phyloP scores from a whole-genome alignment of 352 stramenopile genomes.

The Globisporangium barbulae region DNA sequence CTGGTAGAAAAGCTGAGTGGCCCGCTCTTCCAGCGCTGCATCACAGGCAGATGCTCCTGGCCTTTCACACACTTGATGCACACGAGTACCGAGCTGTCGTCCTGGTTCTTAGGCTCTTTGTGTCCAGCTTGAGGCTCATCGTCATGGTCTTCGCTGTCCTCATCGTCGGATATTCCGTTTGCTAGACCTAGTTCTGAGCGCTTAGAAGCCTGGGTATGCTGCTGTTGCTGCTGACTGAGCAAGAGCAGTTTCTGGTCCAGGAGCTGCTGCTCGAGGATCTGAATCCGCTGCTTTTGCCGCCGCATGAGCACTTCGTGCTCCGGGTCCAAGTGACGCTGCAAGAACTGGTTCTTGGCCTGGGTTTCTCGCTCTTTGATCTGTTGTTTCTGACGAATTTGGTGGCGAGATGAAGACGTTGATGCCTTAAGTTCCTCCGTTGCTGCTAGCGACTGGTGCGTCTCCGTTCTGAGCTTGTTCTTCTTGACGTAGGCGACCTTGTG shows the following conservation, averaged over 20 bases:
- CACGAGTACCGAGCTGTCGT: conserved; percentile 5
- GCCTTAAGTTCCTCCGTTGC: background rate
- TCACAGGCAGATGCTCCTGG: conserved; percentile 6
- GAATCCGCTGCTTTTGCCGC: conserved; percentile 52
- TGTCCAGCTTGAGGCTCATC: background rate
- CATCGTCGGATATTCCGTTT: conserved; percentile 3
- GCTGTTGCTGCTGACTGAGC: conserved; percentile 22
- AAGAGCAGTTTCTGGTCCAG: conserved; percentile 51
- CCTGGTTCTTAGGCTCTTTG: background rate
- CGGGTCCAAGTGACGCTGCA: conserved; percentile 12
- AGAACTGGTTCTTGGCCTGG: conserved; percentile 6
- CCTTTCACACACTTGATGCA: conserved; percentile 20
- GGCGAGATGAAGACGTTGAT: background rate
- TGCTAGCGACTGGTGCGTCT: background rate
- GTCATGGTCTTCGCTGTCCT: background rate
- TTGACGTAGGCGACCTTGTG: conserved; percentile 4
- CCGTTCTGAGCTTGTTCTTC: conserved; percentile 5
- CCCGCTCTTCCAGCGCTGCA: conserved; percentile 8
- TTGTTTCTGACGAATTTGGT: background rate
- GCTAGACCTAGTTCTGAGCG: background rate
- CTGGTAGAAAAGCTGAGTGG: conserved; percentile 8
- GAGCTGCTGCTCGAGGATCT: conserved; percentile 63
- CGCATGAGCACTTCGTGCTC: conserved; percentile 23
- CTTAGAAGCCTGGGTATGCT: background rate
- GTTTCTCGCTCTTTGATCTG: conserved; percentile 4